Percentiles rank a stretch among this genome's conserved stretches.
These are phyloP conservation scores for Solanum clarkiae DNA, from an alignment of 257 asterid species.

Conservation along the genomic window DNA sequence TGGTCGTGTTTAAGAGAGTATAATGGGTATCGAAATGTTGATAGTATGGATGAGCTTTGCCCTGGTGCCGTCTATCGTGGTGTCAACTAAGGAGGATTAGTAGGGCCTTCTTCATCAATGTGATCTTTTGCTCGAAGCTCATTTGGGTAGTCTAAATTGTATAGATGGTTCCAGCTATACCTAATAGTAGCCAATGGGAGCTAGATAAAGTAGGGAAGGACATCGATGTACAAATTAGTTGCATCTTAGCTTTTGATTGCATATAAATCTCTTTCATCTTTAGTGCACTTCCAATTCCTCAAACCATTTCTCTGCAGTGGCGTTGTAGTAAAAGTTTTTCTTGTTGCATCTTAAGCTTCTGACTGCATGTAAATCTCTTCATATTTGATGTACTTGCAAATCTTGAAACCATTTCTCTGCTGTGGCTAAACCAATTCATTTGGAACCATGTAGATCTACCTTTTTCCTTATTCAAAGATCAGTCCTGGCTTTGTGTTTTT, in stretches of 20 bases:
- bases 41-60: conserved; percentile 56
- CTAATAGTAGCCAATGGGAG: neutral
- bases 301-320: neutral
- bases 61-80: conserved; percentile 70
- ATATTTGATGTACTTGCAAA: neutral
- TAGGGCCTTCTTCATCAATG: neutral
- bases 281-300: neutral
- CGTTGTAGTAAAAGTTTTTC: no score
- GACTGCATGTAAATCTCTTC: neutral
- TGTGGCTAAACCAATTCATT: neutral
- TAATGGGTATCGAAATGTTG: conserved; percentile 46
- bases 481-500: no score
- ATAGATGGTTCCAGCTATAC: neutral
- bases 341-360: neutral
- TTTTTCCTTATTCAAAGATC: no score
- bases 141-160: neutral
- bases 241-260: neutral
- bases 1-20: conserved; percentile 67
- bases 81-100: neutral
- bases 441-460: no score
- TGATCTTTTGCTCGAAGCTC: neutral
- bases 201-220: neutral
- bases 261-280: neutral
- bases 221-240: neutral
- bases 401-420: neutral